Evolutionary conservation across 2,329 filamentous ascomycete species (phyloP), one percentile per base, ranked within the genome.

Genomic region (Talaromyces piceae): DNA sequence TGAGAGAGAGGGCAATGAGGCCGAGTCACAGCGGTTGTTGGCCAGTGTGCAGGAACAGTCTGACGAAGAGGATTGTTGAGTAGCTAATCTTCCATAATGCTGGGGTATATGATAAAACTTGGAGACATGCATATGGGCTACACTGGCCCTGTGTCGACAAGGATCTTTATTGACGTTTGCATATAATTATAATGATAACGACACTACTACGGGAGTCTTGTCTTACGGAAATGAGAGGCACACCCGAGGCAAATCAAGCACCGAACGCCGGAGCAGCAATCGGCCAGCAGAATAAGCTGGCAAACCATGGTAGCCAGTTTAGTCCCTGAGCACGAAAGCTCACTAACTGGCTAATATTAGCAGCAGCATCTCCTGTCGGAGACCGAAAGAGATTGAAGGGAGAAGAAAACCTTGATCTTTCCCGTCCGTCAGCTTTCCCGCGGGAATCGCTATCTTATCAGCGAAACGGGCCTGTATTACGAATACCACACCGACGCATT

Each of bases 21-120:
- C 59, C 13, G 63, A 68, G 41, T 53, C 57, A 28, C 57, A 61
- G 48, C 57, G 57, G 41, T 50, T 67, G 43, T 26, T 52, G 7
- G 45, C 45, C 26, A 30, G 27, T 7, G 28, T 30, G 7, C 28
- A 30, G 28, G 28, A 30, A 30, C 7, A 30, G 28, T 7, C 7
- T 7, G 28, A 30, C 7, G 28, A 30, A 13, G 28, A 30, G 28
- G 28, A 30, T 30, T 30, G 13, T 13, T 30, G 28, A 30, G 28
- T 30, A 30, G 28, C 28, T 30, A 7, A 30, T 7, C 13, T 30
- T 30, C 7, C 28, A 30, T 30, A 13, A 30, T 7, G 13, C 7
- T 30, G 7, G 7, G 28, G 28, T 7, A 13, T 30, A 7, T 7
- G 28, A 13, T 30, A 13, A 7, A 13, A 13, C 28, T 30, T 30